Conservation (phyloP, 2,329 filamentous ascomycete species). For the Microdochium bolleyi region DNA sequence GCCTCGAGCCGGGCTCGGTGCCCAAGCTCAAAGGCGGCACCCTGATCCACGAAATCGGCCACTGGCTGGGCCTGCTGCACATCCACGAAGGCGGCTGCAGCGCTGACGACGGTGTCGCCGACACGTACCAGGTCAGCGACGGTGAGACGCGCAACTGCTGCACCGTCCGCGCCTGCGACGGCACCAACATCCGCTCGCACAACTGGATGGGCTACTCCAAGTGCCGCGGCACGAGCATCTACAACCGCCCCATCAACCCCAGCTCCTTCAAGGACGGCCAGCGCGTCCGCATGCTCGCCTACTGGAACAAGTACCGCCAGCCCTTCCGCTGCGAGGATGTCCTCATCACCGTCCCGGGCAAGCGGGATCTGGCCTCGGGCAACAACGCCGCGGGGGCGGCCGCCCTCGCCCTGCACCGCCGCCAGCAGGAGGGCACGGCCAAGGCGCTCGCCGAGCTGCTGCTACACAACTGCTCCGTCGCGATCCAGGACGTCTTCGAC, state of each 20-base stretch:
- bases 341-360: not conserved
- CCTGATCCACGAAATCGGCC: not conserved
- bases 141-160: not conserved
- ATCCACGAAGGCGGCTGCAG: not conserved
- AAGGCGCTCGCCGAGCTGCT: not conserved
- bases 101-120: not conserved
- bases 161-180: not conserved
- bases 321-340: not conserved
- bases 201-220: not conserved
- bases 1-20: not conserved
- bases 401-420: not conserved
- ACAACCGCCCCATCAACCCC: not conserved
- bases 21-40: not conserved
- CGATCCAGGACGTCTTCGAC: not conserved
- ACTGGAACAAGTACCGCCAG: not conserved
- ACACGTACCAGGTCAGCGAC: not conserved
- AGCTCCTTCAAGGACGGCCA: not conserved
- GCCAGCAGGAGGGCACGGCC: not conserved
- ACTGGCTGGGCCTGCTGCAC: not conserved
- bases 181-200: not conserved
- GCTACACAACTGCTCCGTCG: not conserved
- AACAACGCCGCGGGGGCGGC: not conserved
- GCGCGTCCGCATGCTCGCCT: not conserved
- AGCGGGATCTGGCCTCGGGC: no score
- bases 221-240: not conserved